Evolutionary conservation across 768 basidiomycete genomes (phyloP).

Genomic region (Galerina sulciceps): DNA sequence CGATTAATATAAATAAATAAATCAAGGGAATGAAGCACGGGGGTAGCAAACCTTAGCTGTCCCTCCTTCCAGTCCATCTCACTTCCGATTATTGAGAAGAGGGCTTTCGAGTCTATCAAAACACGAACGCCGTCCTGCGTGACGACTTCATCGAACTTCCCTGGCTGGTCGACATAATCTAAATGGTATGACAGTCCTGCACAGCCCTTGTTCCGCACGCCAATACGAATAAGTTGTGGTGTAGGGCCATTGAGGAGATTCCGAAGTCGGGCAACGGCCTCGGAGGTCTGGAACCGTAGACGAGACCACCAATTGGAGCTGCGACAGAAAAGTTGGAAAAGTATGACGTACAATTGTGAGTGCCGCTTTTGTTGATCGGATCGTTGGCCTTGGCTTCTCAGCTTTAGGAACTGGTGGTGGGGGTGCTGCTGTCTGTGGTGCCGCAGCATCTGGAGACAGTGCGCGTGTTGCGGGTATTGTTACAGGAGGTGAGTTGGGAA

Average conservation of each 20-base stretch:
- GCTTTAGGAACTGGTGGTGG: conserved; percentile 72
- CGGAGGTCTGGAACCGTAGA: conserved; percentile 62
- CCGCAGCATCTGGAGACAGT: conserved; percentile 61
- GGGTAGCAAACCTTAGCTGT: conserved; percentile 68
- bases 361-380: conserved; percentile 78
- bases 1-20: conserved; percentile 8
- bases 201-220: conserved; percentile 97
- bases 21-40: background rate
- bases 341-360: conserved; percentile 63
- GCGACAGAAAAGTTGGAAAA: background rate
- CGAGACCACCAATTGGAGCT: conserved; percentile 3
- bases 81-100: conserved; percentile 98
- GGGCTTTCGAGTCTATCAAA: conserved; percentile 93
- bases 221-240: conserved; percentile 92
- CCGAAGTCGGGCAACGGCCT: conserved; percentile 73
- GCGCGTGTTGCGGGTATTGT: conserved; percentile 48
- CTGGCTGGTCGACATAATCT: conserved; percentile 91
- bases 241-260: conserved; percentile 80
- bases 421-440: conserved; percentile 73
- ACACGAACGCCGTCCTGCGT: conserved; percentile 95
- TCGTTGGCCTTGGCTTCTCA: conserved; percentile 64
- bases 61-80: conserved; percentile 99
- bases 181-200: conserved; percentile 88
- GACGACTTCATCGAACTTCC: conserved; percentile 94
- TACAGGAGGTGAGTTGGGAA: conserved; percentile 54